Conservation (phyloP, 1,284 basidiomycete genomes). For the Cutaneotrichosporon dermatis region DNA sequence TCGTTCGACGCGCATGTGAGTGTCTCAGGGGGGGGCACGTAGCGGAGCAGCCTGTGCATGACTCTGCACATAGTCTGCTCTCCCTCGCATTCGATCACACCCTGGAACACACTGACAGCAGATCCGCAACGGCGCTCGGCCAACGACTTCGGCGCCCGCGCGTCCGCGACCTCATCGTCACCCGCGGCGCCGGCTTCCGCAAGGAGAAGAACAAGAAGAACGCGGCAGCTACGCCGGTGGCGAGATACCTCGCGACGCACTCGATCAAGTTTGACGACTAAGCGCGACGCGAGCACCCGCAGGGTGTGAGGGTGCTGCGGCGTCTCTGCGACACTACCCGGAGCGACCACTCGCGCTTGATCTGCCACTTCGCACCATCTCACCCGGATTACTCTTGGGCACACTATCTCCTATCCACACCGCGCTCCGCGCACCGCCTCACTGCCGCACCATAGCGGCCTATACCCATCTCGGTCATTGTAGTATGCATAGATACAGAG, state of each 20-base stretch:
- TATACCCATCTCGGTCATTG: not conserved
- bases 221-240: conserved; percentile 86
- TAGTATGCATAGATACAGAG: conserved; percentile 7
- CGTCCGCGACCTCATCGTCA: conserved; percentile 86
- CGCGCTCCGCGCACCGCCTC: not conserved
- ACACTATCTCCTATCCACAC: too few species aligned
- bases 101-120: conserved; percentile 30
- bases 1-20: conserved; percentile 74
- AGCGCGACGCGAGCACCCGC: not conserved
- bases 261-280: conserved; percentile 72
- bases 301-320: too few species aligned
- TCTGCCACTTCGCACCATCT: not conserved
- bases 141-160: conserved; percentile 84
- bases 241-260: conserved; percentile 75
- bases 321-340: too few species aligned
- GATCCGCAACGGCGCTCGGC: conserved; percentile 54
- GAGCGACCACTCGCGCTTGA: too few species aligned
- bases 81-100: too few species aligned
- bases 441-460: not conserved
- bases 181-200: conserved; percentile 87
- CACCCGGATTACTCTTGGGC: not conserved
- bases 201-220: conserved; percentile 99
- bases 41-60: too few species aligned
- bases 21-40: conserved; percentile 5
- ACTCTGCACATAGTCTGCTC: too few species aligned